phyloP scores from a whole-genome alignment of 176 grass and related monocot species.

The Phoenix roebelenii region DNA sequence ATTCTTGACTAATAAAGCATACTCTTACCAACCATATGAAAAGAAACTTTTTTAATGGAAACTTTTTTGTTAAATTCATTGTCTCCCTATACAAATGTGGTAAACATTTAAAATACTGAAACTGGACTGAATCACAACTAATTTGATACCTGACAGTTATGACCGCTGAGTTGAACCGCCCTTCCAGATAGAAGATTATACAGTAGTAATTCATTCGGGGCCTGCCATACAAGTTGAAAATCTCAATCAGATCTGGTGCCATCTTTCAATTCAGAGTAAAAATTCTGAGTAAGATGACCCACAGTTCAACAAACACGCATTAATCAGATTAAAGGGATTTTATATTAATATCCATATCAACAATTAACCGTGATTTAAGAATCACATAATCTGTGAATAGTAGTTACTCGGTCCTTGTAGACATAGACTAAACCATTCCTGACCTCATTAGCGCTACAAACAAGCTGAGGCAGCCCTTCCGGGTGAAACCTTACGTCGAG shows the following conservation, averaged over 20 bases:
- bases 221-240: slow-evolving; percentile 29
- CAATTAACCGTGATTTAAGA: no score
- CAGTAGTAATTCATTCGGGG: slow-evolving; percentile 90
- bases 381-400: no score
- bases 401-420: no score
- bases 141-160: slow-evolving; percentile 61
- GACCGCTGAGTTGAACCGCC: slow-evolving; percentile 87
- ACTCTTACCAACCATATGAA: no score
- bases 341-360: no score
- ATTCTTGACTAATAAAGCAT: no score
- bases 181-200: slow-evolving; percentile 97
- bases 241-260: no score
- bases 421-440: slow-evolving; percentile 9
- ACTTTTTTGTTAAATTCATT: no score
- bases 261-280: neutral
- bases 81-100: neutral
- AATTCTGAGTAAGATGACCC: neutral
- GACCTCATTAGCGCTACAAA: slow-evolving; percentile 93
- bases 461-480: slow-evolving; percentile 89
- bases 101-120: neutral
- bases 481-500: slow-evolving; percentile 95
- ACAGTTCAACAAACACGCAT: no score
- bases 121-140: neutral
- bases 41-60: no score
- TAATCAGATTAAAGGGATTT: no score